phyloP scores from a whole-genome alignment of 768 basidiomycete genomes.

The Chlorophyllum brunneum region DNA sequence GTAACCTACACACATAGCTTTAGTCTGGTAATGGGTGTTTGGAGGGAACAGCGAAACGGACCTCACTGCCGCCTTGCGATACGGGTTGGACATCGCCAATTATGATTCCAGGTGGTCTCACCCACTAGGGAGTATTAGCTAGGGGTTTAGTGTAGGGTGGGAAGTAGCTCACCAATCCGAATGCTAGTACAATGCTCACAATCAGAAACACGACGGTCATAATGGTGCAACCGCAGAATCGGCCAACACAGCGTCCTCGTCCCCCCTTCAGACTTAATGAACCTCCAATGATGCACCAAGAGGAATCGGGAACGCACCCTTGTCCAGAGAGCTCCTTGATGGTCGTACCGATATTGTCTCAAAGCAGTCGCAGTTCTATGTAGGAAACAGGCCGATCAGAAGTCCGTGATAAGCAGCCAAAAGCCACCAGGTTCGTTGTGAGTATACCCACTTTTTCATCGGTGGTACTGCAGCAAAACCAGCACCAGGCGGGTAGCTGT shows the following conservation, averaged over 20 bases:
- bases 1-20: neutral
- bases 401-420: neutral
- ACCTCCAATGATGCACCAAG: neutral
- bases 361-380: conserved; percentile 38
- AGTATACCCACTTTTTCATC: conserved; percentile 3
- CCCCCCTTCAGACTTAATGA: conserved; percentile 43
- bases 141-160: neutral
- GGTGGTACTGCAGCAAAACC: neutral
- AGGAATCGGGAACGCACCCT: conserved; percentile 35
- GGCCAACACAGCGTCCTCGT: conserved; percentile 53
- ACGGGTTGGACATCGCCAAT: conserved; percentile 47
- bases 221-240: conserved; percentile 76
- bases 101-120: conserved; percentile 64
- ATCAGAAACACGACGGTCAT: conserved; percentile 63
- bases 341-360: conserved; percentile 49
- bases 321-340: conserved; percentile 66
- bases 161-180: conserved; percentile 55
- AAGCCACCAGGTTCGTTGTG: neutral
- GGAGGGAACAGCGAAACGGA: conserved; percentile 24
- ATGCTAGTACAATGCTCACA: conserved; percentile 58
- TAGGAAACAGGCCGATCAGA: conserved; percentile 1
- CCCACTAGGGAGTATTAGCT: conserved; percentile 48
- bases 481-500: conserved; percentile 3
- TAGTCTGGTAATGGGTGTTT: neutral
- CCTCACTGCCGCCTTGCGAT: conserved; percentile 38